Percentiles rank a stretch among this genome's conserved stretches.
phyloP scores from a whole-genome alignment of 1,139 yeast genomes.

The Geotrichum australiense region DNA sequence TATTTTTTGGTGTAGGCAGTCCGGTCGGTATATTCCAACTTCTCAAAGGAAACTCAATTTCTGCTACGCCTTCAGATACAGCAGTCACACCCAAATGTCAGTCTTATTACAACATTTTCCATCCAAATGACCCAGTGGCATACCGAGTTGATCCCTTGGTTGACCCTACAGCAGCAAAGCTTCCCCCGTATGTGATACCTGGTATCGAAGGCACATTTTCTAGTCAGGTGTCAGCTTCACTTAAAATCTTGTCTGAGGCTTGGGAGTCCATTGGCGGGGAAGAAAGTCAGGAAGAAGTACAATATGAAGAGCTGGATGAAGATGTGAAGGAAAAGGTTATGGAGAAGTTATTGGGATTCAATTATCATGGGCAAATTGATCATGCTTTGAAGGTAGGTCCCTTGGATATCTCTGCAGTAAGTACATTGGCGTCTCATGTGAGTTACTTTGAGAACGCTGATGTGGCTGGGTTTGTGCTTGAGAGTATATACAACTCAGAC shows the following conservation, averaged over 20 bases:
- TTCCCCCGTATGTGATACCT: conserved; percentile 56
- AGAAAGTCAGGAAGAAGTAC: conserved; percentile 4
- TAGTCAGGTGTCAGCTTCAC: conserved; percentile 40
- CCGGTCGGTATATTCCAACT: conserved; percentile 81
- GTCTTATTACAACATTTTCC: conserved; percentile 69
- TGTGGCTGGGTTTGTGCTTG: conserved; percentile 70
- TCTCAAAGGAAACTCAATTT: conserved; percentile 51
- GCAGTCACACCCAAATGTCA: conserved; percentile 36
- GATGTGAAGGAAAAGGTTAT: conserved; percentile 20
- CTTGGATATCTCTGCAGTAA: conserved; percentile 68
- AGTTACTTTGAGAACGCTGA: conserved; percentile 84
- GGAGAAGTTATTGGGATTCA: conserved; percentile 32
- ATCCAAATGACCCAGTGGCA: conserved; percentile 85
- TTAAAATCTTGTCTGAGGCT: conserved; percentile 40
- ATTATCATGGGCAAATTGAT: conserved; percentile 72
- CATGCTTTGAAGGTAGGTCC: conserved; percentile 73
- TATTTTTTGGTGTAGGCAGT: conserved; percentile 74
- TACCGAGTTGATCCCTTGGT: conserved; percentile 81
- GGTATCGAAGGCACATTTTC: conserved; percentile 45
- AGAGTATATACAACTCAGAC: conserved; percentile 22
- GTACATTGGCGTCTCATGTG: conserved; percentile 81
- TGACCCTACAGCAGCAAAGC: conserved; percentile 45
- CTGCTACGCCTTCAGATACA: conserved; percentile 26
- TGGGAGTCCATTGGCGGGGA: conserved; percentile 29
- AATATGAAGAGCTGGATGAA: conserved; percentile 19